A percentile compares a stretch with the other conserved stretches of the same genome.
Conservation (phyloP, 2,329 filamentous ascomycete species). For the Diaporthe sp. region DNA sequence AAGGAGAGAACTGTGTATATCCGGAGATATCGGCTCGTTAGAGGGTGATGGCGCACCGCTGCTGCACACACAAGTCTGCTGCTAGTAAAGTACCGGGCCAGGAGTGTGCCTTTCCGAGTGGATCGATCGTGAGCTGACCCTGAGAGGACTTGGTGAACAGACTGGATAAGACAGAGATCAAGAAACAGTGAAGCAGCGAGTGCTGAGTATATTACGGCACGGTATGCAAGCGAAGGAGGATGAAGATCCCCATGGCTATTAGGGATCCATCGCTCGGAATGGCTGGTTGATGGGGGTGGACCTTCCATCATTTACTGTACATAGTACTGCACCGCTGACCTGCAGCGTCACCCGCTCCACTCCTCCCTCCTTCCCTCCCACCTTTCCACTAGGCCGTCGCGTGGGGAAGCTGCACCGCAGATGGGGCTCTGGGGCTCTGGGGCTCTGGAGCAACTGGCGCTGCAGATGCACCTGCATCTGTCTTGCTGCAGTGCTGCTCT, state of each 20-base stretch:
- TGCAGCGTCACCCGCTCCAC: conserved; percentile 25
- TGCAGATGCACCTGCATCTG: conserved; percentile 13
- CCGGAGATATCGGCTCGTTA: conserved; percentile 25
- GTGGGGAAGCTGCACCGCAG: conserved; percentile 29
- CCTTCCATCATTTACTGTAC: conserved; percentile 11
- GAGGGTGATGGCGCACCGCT: conserved; percentile 13
- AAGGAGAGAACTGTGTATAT: conserved; percentile 19
- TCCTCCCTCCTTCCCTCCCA: conserved; percentile 13
- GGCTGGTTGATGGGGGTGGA: conserved; percentile 25
- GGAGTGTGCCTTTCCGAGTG: neutral
- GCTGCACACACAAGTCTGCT: neutral
- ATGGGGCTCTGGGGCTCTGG: conserved; percentile 31
- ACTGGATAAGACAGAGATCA: neutral
- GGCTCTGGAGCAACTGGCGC: neutral
- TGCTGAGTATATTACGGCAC: conserved; percentile 18
- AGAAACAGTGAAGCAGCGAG: neutral
- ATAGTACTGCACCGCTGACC: neutral
- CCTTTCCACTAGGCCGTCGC: conserved; percentile 3
- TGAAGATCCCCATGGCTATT: conserved; percentile 18
- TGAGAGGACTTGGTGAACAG: neutral
- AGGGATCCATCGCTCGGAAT: conserved; percentile 33
- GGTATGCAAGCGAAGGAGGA: conserved; percentile 28
- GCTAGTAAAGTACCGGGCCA: neutral
- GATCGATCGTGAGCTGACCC: neutral
- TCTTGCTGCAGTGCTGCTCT: conserved; percentile 6